Evolutionary conservation across 208 protist genomes (phyloP).

Genomic region (Acanthamoeba lenticulata): DNA sequence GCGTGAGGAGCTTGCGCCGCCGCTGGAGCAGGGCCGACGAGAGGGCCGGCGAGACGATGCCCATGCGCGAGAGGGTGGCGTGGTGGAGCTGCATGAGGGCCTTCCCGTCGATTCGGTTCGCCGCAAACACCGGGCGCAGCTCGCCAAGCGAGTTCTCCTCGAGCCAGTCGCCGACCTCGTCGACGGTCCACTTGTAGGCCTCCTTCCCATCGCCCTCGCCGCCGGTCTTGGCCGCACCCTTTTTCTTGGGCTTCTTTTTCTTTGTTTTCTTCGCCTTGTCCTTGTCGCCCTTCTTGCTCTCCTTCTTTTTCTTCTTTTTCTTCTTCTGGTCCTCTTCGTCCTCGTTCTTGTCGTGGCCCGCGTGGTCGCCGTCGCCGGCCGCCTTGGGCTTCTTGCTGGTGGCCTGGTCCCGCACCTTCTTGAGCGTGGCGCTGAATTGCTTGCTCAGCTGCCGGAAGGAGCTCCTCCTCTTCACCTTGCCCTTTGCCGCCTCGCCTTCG

Average conservation of each 20-base stretch:
- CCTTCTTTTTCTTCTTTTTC: neutral
- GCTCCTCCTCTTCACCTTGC: neutral
- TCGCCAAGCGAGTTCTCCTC: conserved; percentile 37
- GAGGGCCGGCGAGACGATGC: conserved; percentile 3
- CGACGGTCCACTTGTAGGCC: conserved; percentile 2
- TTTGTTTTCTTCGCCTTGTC: neutral
- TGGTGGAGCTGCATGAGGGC: conserved; percentile 24
- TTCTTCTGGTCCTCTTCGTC: neutral
- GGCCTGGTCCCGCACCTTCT: neutral
- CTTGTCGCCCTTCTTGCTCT: neutral
- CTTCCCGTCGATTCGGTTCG: conserved; percentile 8
- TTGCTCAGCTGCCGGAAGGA: conserved; percentile 48
- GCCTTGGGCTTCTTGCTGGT: neutral
- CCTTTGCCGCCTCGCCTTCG: neutral
- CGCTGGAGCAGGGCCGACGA: neutral
- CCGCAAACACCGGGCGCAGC: neutral
- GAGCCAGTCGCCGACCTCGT: conserved; percentile 7
- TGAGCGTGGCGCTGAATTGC: conserved; percentile 47
- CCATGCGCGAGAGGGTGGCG: conserved; percentile 25
- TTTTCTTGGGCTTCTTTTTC: neutral
- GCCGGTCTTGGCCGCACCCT: neutral
- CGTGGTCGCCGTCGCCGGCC: neutral
- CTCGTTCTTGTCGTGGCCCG: neutral
- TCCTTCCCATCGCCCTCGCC: neutral
- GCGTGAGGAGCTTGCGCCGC: conserved; percentile 17